phyloP scores from a whole-genome alignment of 352 stramenopile species.

The Phytophthora niederhauseri region DNA sequence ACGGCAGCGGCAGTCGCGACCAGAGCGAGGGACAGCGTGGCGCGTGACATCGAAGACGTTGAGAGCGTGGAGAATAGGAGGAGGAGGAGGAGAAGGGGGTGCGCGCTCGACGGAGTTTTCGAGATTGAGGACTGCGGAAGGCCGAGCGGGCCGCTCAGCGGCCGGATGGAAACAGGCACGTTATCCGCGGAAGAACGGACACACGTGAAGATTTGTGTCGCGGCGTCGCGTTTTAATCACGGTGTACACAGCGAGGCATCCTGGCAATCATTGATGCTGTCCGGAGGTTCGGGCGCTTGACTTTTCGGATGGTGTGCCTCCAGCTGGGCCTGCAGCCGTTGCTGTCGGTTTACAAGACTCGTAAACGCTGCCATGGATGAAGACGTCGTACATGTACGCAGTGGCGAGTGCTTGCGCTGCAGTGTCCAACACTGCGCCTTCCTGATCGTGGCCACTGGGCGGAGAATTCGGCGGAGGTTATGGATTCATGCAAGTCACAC shows the following conservation, averaged over 20 bases:
- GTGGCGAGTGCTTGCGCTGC: background rate
- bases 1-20: slow-evolving; percentile 17
- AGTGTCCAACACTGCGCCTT: slow-evolving; percentile 18
- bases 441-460: slow-evolving; percentile 8
- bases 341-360: background rate
- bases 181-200: background rate
- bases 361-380: slow-evolving; percentile 15
- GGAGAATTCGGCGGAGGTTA: slow-evolving; percentile 11
- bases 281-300: background rate
- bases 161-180: slow-evolving; percentile 1
- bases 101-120: slow-evolving; percentile 14
- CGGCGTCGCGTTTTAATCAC: slow-evolving; percentile 26
- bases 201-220: slow-evolving; percentile 5
- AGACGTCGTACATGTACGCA: no score
- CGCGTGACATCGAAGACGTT: slow-evolving; percentile 11
- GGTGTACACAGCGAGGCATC: no score
- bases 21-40: slow-evolving; percentile 25
- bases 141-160: no score
- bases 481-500: background rate
- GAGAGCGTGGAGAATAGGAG: background rate
- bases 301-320: slow-evolving; percentile 17
- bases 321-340: background rate
- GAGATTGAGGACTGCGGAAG: slow-evolving; percentile 4
- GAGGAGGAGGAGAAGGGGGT: background rate
- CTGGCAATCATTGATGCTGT: slow-evolving; percentile 14